Conservation (phyloP, 2,329 filamentous ascomycete species). For the Arthroderma uncinatum region DNA sequence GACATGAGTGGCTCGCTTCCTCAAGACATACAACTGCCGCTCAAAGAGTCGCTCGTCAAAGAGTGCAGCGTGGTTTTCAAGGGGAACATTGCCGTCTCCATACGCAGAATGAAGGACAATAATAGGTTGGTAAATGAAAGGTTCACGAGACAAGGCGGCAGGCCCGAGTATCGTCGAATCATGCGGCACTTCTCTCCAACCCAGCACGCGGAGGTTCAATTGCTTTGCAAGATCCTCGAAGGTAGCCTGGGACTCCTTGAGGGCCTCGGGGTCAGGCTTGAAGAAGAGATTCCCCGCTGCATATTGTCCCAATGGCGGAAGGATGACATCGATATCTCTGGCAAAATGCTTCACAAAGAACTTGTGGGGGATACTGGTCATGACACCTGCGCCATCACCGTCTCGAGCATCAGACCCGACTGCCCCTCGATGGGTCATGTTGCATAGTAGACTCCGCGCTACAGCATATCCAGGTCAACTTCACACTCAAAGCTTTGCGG, state of each 20-base stretch:
- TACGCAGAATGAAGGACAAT: conserved; percentile 80
- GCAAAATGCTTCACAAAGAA: conserved; percentile 99
- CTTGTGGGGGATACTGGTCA: conserved; percentile 97
- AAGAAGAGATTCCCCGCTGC: conserved; percentile 97
- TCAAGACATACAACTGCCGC: conserved; percentile 82
- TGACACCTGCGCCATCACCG: conserved; percentile 95
- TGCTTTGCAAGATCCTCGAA: conserved; percentile 90
- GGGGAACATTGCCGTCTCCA: conserved; percentile 66
- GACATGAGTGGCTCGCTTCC: conserved; percentile 88
- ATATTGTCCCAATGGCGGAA: conserved; percentile 85
- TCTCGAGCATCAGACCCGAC: conserved; percentile 96
- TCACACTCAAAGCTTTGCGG: background rate
- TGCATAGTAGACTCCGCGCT: conserved; percentile 92
- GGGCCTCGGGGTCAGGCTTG: conserved; percentile 83
- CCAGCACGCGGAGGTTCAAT: conserved; percentile 77
- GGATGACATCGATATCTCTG: conserved; percentile 73
- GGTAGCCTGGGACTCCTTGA: conserved; percentile 80
- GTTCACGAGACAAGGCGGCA: conserved; percentile 85
- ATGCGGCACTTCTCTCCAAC: conserved; percentile 90
- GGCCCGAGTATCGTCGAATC: conserved; percentile 89
- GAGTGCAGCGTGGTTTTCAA: conserved; percentile 62
- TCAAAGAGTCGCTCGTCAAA: conserved; percentile 85
- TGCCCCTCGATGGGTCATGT: conserved; percentile 99
- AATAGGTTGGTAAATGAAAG: conserved; percentile 89
- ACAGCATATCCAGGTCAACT: conserved; percentile 8